Percentiles rank a stretch among this genome's conserved stretches.
Evolutionary conservation across 495 filamentous ascomycete species (phyloP).

Genomic region (Penicillium odoratum): DNA sequence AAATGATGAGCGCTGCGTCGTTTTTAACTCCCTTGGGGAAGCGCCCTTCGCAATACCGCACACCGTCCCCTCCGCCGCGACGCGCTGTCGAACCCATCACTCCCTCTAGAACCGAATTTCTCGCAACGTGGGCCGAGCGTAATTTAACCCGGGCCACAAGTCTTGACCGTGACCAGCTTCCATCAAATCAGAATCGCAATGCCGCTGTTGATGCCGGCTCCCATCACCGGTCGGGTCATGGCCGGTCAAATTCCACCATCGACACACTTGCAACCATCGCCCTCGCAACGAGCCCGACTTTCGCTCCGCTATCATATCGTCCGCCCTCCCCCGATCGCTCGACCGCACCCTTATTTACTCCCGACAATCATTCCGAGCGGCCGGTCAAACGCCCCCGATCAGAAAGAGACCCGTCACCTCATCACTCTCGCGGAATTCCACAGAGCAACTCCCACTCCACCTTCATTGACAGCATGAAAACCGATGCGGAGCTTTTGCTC

Average conservation of each 20-base stretch:
- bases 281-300: slow-evolving; percentile 50
- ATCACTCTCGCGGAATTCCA: slow-evolving; percentile 35
- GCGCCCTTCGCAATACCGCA: slow-evolving; percentile 52
- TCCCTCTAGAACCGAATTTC: slow-evolving; percentile 39
- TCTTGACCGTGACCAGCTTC: slow-evolving; percentile 31
- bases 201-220: slow-evolving; percentile 20
- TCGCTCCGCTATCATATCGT: slow-evolving; percentile 37
- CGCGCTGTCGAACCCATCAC: slow-evolving; percentile 55
- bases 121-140: slow-evolving; percentile 37
- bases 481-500: slow-evolving; percentile 55
- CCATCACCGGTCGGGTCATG: slow-evolving; percentile 44
- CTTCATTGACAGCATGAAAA: slow-evolving; percentile 46
- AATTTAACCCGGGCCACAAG: slow-evolving; percentile 26
- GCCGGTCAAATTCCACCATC: slow-evolving; percentile 51
- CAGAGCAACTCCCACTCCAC: slow-evolving; percentile 46
- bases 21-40: slow-evolving; percentile 42
- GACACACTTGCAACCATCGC: slow-evolving; percentile 57
- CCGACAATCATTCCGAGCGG: slow-evolving; percentile 42
- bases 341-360: slow-evolving; percentile 34
- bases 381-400: slow-evolving; percentile 63
- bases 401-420: slow-evolving; percentile 54
- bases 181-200: slow-evolving; percentile 23
- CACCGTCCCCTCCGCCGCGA: slow-evolving; percentile 55
- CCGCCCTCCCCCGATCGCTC: slow-evolving; percentile 35
- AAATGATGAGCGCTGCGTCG: slow-evolving; percentile 48